Evolutionary conservation across 306 rosid species (phyloP).

Genomic region (Sphenostylis stenocarpa): DNA sequence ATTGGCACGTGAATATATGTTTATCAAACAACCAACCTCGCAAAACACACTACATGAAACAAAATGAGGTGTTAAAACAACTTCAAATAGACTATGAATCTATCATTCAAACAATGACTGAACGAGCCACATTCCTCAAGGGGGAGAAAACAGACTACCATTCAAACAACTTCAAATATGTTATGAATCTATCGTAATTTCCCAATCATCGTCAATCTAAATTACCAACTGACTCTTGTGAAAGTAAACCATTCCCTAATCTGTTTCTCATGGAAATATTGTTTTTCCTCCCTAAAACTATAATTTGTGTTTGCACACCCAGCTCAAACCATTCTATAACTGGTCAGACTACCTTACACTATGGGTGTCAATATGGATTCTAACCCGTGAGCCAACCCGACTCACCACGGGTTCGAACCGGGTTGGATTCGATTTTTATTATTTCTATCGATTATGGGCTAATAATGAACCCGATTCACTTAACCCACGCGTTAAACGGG

Average conservation of each 20-base stretch:
- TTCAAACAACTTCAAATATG: background rate
- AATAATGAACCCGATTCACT: no score
- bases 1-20: background rate
- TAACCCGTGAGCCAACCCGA: no score
- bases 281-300: background rate
- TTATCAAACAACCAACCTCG: background rate
- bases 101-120: no score
- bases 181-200: background rate
- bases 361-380: no score
- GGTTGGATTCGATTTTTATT: no score
- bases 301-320: background rate
- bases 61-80: background rate
- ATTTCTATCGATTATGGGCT: no score
- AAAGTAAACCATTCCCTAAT: background rate
- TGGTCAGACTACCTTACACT: background rate
- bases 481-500: no score
- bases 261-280: background rate
- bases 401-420: no score
- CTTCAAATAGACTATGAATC: no score
- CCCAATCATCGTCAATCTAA: background rate
- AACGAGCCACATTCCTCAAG: background rate
- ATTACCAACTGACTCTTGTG: background rate
- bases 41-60: background rate
- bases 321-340: background rate
- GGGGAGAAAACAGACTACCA: background rate